phyloP scores from a whole-genome alignment of 495 filamentous ascomycete species.

The Tuber aestivum region DNA sequence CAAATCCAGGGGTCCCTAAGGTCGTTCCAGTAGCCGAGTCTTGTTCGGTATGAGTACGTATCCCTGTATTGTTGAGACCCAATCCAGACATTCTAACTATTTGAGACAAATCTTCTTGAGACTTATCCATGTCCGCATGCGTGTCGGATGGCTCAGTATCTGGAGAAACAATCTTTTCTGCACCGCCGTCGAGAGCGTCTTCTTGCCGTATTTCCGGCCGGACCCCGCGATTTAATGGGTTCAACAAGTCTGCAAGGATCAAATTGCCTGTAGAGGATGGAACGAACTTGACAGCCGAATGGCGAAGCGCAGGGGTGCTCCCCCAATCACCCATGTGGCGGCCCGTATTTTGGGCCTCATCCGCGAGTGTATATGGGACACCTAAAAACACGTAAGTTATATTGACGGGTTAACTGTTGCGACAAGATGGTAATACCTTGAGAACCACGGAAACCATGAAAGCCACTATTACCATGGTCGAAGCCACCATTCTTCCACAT shows the following conservation, averaged over 20 bases:
- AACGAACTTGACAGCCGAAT: slow-evolving; percentile 65
- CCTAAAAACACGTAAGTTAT: background rate
- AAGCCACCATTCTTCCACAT: background rate
- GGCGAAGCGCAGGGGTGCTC: slow-evolving; percentile 44
- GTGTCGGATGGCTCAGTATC: background rate
- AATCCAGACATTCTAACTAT: background rate
- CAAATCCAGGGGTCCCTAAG: slow-evolving; percentile 12
- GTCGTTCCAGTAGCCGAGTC: background rate
- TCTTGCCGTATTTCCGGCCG: slow-evolving; percentile 15
- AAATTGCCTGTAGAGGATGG: slow-evolving; percentile 55
- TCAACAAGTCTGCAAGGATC: slow-evolving; percentile 45
- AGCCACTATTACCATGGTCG: background rate
- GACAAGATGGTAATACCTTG: background rate
- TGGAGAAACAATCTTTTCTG: background rate
- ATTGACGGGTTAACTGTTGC: background rate
- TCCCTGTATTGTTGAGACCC: background rate
- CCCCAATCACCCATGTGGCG: slow-evolving; percentile 49
- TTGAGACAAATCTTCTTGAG: background rate
- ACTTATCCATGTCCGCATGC: background rate
- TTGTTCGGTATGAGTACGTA: background rate
- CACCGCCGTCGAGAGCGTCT: slow-evolving; percentile 11
- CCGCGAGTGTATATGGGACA: slow-evolving; percentile 33
- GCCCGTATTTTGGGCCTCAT: slow-evolving; percentile 73
- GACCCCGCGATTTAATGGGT: slow-evolving; percentile 30
- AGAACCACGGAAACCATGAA: background rate